Evolutionary conservation across 257 asterid genomes (phyloP).

Genomic region (Nemophila menziesii): DNA sequence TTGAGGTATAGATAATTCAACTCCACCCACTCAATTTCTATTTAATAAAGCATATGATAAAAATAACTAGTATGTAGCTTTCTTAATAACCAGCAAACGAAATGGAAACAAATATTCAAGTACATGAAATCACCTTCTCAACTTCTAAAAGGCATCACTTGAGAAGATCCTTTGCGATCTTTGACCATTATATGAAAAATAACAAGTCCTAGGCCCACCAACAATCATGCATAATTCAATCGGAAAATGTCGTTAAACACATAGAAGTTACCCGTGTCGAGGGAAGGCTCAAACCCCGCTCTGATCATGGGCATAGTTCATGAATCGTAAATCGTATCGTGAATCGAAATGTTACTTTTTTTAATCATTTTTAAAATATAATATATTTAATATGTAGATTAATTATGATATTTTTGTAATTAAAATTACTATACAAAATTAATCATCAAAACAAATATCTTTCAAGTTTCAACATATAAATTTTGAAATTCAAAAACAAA

Average conservation of each 20-base stretch:
- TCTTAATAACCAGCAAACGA: conserved; percentile 3
- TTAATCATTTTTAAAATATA: too few relatives aligned
- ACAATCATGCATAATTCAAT: conserved; percentile 61
- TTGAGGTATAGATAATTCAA: not conserved
- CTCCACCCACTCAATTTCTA: not conserved
- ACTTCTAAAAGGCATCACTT: not conserved
- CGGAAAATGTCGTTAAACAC: conserved; percentile 88
- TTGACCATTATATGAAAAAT: too few relatives aligned
- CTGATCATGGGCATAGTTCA: too few relatives aligned
- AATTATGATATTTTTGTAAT: too few relatives aligned
- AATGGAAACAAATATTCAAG: not conserved
- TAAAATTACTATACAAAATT: too few relatives aligned
- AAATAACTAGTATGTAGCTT: not conserved
- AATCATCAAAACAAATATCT: too few relatives aligned
- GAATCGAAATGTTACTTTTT: too few relatives aligned
- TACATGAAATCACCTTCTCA: conserved; percentile 5
- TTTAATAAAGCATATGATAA: not conserved
- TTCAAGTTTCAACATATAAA: too few relatives aligned
- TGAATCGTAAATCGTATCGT: too few relatives aligned
- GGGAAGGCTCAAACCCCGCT: too few relatives aligned
- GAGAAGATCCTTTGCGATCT: not conserved
- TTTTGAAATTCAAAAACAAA: too few relatives aligned
- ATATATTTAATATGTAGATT: too few relatives aligned
- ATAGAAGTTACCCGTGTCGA: conserved; percentile 72
- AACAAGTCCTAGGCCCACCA: conserved; percentile 3